Evolutionary conservation across 2,329 filamentous ascomycete species (phyloP).

Genomic region (Madurella fahalii): DNA sequence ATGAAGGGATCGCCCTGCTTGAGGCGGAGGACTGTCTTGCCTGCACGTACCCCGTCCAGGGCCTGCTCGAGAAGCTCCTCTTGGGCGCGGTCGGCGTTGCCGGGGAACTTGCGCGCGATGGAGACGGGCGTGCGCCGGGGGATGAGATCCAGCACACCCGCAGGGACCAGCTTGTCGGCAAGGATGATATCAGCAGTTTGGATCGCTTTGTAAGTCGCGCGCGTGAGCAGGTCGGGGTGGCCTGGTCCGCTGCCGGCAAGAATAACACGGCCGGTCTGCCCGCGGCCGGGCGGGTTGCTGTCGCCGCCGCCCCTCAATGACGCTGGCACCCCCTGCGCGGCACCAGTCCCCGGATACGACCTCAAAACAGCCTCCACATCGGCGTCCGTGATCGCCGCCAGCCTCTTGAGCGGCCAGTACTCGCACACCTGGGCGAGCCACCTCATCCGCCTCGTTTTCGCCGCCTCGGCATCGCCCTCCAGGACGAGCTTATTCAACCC

Average conservation of each 20-base stretch:
- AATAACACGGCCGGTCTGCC: slow-evolving; percentile 65
- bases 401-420: slow-evolving; percentile 87
- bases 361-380: slow-evolving; percentile 75
- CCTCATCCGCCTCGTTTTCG: slow-evolving; percentile 76
- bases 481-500: slow-evolving; percentile 80
- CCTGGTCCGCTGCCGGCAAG: slow-evolving; percentile 90
- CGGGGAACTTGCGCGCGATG: slow-evolving; percentile 95
- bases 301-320: slow-evolving; percentile 13
- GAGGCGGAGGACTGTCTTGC: slow-evolving; percentile 78
- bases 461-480: slow-evolving; percentile 67
- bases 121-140: slow-evolving; percentile 83
- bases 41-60: slow-evolving; percentile 59
- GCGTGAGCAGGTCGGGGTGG: slow-evolving; percentile 85
- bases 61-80: slow-evolving; percentile 81
- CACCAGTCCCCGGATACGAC: slow-evolving; percentile 51
- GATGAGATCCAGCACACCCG: slow-evolving; percentile 81
- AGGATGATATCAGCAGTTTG: slow-evolving; percentile 72
- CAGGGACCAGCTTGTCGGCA: slow-evolving; percentile 80
- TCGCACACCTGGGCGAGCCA: slow-evolving; percentile 97
- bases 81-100: slow-evolving; percentile 91
- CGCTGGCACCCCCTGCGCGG: not conserved
- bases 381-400: slow-evolving; percentile 73
- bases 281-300: not conserved
- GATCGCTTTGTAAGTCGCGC: slow-evolving; percentile 73
- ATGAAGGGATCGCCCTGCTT: slow-evolving; percentile 98